Conservation (phyloP, 106 monocot species). For the Dendrobium huoshanense region DNA sequence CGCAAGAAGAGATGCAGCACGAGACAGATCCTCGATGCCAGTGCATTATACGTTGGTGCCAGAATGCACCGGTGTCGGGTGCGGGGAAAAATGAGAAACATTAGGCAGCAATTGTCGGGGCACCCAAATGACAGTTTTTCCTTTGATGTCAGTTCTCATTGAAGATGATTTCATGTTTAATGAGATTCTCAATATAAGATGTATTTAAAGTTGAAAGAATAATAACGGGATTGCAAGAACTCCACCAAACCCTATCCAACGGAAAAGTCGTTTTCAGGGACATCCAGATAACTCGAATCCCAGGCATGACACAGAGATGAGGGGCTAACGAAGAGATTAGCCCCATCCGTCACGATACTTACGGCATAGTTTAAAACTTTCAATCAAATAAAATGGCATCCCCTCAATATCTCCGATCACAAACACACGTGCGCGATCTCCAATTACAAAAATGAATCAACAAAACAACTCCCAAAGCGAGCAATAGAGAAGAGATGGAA, state of each 20-base stretch:
- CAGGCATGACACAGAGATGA: too few relatives aligned
- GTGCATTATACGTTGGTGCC: too few relatives aligned
- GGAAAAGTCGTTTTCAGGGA: too few relatives aligned
- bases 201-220: not conserved
- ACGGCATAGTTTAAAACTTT: not conserved
- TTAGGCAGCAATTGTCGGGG: not conserved
- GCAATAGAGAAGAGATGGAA: slow-evolving; percentile 2
- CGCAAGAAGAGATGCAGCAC: too few relatives aligned
- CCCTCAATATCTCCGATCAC: not conserved
- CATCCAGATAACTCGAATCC: too few relatives aligned
- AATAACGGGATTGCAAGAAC: not conserved
- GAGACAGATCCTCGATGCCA: too few relatives aligned
- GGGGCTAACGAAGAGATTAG: not conserved
- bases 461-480: not conserved
- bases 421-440: not conserved
- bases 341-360: not conserved
- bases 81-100: too few relatives aligned
- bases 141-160: too few relatives aligned
- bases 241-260: too few relatives aligned
- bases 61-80: too few relatives aligned
- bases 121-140: not conserved
- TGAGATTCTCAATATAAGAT: not conserved
- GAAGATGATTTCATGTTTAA: too few relatives aligned
- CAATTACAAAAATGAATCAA: not conserved
- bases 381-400: not conserved